Percentiles rank a stretch among this genome's conserved stretches.
Evolutionary conservation across 2,329 filamentous ascomycete genomes (phyloP).

Genomic region (Helminthosporium solani): DNA sequence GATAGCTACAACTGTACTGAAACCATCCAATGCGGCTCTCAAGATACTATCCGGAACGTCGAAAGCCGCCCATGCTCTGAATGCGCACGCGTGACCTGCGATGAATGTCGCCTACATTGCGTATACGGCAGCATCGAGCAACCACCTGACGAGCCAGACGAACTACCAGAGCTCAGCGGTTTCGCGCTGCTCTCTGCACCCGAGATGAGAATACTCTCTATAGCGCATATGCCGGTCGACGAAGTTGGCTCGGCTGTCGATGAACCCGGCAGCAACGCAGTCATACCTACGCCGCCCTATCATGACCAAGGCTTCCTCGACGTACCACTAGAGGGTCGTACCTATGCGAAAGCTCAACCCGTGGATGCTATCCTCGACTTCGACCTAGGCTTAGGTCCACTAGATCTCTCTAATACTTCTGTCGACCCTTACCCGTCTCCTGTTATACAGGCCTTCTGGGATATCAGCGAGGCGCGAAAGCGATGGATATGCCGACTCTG

Average conservation of each 20-base stretch:
- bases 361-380: conserved; percentile 28
- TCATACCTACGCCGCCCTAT: neutral
- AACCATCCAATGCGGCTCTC: conserved; percentile 24
- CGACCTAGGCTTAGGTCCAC: conserved; percentile 25
- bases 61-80: conserved; percentile 26
- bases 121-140: conserved; percentile 36
- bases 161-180: conserved; percentile 34
- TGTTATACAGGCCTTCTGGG: conserved; percentile 26
- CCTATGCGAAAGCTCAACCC: conserved; percentile 20
- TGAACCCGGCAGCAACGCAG: neutral
- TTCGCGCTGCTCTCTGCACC: conserved; percentile 26
- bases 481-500: conserved; percentile 9
- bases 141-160: conserved; percentile 23
- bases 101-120: conserved; percentile 39
- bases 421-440: conserved; percentile 27
- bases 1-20: conserved; percentile 23
- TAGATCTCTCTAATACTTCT: conserved; percentile 20
- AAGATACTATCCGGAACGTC: conserved; percentile 4
- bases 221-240: conserved; percentile 20
- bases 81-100: conserved; percentile 34
- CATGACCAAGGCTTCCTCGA: conserved; percentile 38
- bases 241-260: neutral
- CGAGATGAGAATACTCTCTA: conserved; percentile 34
- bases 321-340: conserved; percentile 22
- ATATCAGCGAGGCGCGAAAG: conserved; percentile 21